A percentile compares a stretch with the other conserved stretches of the same genome.
Evolutionary conservation across 2,329 filamentous ascomycete species (phyloP).

Genomic region (Chrysosporium queenslandicum): DNA sequence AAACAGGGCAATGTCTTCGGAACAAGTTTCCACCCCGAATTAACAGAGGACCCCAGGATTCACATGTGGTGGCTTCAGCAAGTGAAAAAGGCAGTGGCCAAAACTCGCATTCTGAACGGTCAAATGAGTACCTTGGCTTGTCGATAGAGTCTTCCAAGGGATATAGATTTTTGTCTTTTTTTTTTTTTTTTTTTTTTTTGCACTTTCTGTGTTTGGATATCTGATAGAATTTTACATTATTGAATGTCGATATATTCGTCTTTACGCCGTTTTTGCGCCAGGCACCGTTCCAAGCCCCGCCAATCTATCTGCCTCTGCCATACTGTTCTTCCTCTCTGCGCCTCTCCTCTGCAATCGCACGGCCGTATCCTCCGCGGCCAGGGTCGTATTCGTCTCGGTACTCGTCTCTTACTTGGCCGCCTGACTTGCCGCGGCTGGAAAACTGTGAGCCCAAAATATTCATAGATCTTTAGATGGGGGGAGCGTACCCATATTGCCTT

Average conservation of each 20-base stretch:
- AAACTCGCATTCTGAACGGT: constrained; percentile 15
- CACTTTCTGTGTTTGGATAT: constrained; percentile 5
- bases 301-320: constrained; percentile 43
- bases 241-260: not conserved
- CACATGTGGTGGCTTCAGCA: constrained; percentile 88
- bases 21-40: constrained; percentile 89
- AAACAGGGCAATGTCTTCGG: constrained; percentile 85
- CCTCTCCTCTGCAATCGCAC: constrained; percentile 59
- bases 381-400: constrained; percentile 96
- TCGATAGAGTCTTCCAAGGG: constrained; percentile 8
- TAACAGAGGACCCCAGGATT: constrained; percentile 79
- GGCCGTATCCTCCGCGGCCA: constrained; percentile 77
- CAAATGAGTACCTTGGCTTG: constrained; percentile 2
- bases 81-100: constrained; percentile 42
- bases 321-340: constrained; percentile 51
- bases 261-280: constrained; percentile 13
- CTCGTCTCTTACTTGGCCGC: constrained; percentile 93
- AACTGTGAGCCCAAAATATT: not conserved
- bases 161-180: not conserved
- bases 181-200: not conserved
- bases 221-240: constrained; percentile 10
- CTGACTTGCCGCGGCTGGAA: constrained; percentile 69
- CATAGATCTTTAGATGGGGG: not conserved
- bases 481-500: constrained; percentile 68
- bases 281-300: not conserved